Base-by-base conservation (phyloP, 352 stramenopile genomes). In the Phytopythium mirpurense region DNA sequence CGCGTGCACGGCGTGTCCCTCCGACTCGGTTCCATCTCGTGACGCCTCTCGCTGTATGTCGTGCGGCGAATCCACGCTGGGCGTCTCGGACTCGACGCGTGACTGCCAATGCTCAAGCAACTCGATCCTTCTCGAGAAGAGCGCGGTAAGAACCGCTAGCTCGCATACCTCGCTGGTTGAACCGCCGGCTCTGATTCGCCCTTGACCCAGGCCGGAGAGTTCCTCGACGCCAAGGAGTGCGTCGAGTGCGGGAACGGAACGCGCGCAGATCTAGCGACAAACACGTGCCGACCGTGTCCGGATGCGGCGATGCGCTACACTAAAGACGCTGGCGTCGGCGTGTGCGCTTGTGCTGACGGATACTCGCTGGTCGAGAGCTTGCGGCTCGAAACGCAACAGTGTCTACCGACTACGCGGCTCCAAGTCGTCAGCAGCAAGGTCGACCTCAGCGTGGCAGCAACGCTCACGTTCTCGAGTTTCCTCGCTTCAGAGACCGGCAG, bases 221-320 rank as follows among this genome's bases (percentile, higher is more conserved):
- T 68, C 52, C 62, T 95, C 5, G 19, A 45, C 42, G 59, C 54
- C 9, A 96, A 95, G 48, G 63, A 80, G 42, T 96, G 87, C 48
- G 40, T 81, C 0, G 19, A 45, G 16, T 91, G 84, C 48, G 51
- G 60, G 2, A 71, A 67, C 38, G 75, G 63, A 21, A 81, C 70
- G 21, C 61, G 68, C 29, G 57, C 47, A 8, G 71, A 82, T 35
- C 43, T 55, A 16, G 23, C 21, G 3, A 67, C 57, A 14, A 82
- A 81, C 27, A 63, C 48, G 0, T 98, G 93, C 51, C 55, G 64
- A 31, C 23, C 61, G 5, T 98, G 93, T 56, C 62, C 68, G 1
- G 88, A 97, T 71, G 59, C 73, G 2, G 49, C 68, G 12, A 97
- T 97, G 90, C 68, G 64, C 6, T 72, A 88, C 26, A 56, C 62